phyloP scores from a whole-genome alignment of 2,329 filamentous ascomycete species.

The Pseudogymnoascus sp. region DNA sequence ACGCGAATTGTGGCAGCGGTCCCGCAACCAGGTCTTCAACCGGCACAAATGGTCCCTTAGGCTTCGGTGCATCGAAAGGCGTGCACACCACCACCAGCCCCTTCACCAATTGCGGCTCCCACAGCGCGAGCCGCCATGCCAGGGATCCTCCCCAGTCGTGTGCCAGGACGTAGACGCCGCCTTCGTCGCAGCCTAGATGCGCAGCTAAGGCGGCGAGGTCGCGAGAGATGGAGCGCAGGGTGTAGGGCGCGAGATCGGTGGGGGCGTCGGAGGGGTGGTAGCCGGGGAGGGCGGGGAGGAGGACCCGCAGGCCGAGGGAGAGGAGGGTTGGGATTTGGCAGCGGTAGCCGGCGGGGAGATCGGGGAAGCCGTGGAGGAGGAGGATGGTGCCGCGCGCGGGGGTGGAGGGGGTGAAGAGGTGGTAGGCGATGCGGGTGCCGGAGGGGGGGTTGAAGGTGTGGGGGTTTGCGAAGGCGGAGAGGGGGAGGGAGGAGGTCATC shows the following conservation, averaged over 20 bases:
- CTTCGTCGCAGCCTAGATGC: slow-evolving; percentile 30
- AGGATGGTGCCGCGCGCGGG: slow-evolving; percentile 41
- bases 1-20: slow-evolving; percentile 61
- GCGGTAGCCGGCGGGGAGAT: slow-evolving; percentile 78
- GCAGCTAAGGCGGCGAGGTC: slow-evolving; percentile 69
- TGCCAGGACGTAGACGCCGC: slow-evolving; percentile 69
- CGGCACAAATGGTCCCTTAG: slow-evolving; percentile 38
- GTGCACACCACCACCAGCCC: slow-evolving; percentile 76
- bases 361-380: slow-evolving; percentile 61
- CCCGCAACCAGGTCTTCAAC: slow-evolving; percentile 51
- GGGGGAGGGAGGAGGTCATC: not conserved
- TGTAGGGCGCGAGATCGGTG: slow-evolving; percentile 53
- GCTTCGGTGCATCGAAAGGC: slow-evolving; percentile 52
- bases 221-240: slow-evolving; percentile 60
- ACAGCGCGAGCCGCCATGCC: slow-evolving; percentile 65
- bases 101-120: slow-evolving; percentile 62
- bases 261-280: slow-evolving; percentile 72
- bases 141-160: slow-evolving; percentile 88
- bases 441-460: not conserved
- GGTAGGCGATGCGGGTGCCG: slow-evolving; percentile 61
- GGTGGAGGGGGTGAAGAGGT: slow-evolving; percentile 42
- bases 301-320: slow-evolving; percentile 64
- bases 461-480: not conserved
- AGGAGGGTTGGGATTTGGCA: slow-evolving; percentile 75
- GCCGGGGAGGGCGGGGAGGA: slow-evolving; percentile 79